phyloP scores from a whole-genome alignment of 371 early-diverging fungal genomes.

The Mucor sp. region DNA sequence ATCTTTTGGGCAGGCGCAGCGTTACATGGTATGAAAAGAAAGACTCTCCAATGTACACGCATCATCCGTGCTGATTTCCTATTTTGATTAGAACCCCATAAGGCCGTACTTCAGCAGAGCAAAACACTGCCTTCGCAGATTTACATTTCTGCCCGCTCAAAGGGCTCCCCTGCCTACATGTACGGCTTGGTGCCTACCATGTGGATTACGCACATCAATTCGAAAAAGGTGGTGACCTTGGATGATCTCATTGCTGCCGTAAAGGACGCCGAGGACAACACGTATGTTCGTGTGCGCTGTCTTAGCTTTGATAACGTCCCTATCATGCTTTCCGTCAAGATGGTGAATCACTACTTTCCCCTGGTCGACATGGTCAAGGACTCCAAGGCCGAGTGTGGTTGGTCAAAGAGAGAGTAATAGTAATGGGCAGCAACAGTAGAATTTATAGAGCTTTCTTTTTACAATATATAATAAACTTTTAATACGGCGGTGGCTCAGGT shows the following conservation, averaged over 20 bases:
- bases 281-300: slow-evolving; percentile 83
- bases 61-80: not conserved
- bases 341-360: slow-evolving; percentile 79
- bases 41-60: not conserved
- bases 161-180: slow-evolving; percentile 84
- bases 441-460: slow-evolving; percentile 1
- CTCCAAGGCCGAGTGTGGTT: slow-evolving; percentile 58
- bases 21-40: slow-evolving; percentile 49
- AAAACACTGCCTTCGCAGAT: slow-evolving; percentile 71
- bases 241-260: slow-evolving; percentile 69
- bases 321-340: slow-evolving; percentile 77
- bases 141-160: slow-evolving; percentile 72
- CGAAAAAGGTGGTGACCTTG: slow-evolving; percentile 59
- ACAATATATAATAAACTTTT: not conserved
- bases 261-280: slow-evolving; percentile 64
- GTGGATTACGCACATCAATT: slow-evolving; percentile 80
- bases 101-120: slow-evolving; percentile 80
- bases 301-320: slow-evolving; percentile 84
- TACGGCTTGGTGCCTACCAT: slow-evolving; percentile 82
- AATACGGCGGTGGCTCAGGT: not conserved
- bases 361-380: slow-evolving; percentile 58
- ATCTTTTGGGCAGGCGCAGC: slow-evolving; percentile 78
- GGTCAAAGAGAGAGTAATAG: slow-evolving; percentile 39
- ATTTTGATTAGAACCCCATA: slow-evolving; percentile 69
- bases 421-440: not conserved